Evolutionary conservation across 116 monocot species (phyloP).

Genomic region (Thalassia testudinum): DNA sequence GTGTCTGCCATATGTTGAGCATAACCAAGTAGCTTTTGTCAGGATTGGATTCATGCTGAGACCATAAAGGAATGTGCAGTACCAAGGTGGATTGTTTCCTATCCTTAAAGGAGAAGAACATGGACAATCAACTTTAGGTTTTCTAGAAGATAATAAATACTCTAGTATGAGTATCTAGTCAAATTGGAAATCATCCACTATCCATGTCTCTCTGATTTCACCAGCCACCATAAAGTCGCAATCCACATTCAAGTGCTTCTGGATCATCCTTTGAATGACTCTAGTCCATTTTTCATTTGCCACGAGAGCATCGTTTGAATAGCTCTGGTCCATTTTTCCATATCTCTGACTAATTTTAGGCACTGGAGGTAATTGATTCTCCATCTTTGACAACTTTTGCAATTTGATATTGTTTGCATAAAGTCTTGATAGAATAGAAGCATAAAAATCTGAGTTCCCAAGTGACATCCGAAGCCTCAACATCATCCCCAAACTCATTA

Average conservation of each 20-base stretch:
- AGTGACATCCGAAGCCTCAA: too few species aligned
- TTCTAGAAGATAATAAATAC: not conserved
- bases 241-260: too few species aligned
- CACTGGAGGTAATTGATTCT: too few species aligned
- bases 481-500: conserved; percentile 1
- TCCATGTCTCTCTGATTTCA: conserved; percentile 7
- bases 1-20: conserved; percentile 7
- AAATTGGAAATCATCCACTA: conserved; percentile 11
- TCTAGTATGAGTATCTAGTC: too few species aligned
- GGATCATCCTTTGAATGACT: not conserved
- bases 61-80: conserved; percentile 17
- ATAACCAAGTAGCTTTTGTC: conserved; percentile 25
- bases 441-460: too few species aligned
- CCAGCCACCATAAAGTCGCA: not conserved
- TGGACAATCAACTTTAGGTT: conserved; percentile 3
- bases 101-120: conserved; percentile 3
- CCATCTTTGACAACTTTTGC: too few species aligned
- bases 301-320: too few species aligned
- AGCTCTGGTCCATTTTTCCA: too few species aligned
- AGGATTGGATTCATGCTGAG: conserved; percentile 50
- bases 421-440: too few species aligned
- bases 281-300: too few species aligned
- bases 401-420: too few species aligned
- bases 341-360: too few species aligned
- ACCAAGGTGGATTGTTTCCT: conserved; percentile 9